Evolutionary conservation across 2,329 filamentous ascomycete genomes (phyloP).

Genomic region (Fusarium dlaminii): DNA sequence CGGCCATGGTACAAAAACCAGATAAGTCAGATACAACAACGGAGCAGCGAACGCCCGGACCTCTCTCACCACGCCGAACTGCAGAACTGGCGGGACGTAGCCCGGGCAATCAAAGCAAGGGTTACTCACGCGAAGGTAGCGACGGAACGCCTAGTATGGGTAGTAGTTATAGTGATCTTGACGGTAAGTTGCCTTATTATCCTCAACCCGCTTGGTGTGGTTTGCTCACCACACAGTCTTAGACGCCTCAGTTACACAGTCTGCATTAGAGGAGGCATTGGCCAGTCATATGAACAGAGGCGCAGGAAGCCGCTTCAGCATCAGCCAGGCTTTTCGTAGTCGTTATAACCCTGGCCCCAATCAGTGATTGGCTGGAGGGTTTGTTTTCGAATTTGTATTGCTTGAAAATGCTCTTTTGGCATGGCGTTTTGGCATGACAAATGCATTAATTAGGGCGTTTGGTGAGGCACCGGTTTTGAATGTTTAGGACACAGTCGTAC

Average conservation of each 20-base stretch:
- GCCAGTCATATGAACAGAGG: constrained; percentile 62
- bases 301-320: constrained; percentile 66
- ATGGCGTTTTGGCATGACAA: constrained; percentile 35
- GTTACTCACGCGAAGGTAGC: constrained; percentile 68
- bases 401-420: constrained; percentile 19
- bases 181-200: constrained; percentile 61
- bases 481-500: constrained; percentile 11
- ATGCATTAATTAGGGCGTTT: constrained; percentile 41
- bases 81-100: constrained; percentile 67
- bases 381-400: background rate
- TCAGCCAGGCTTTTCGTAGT: constrained; percentile 73
- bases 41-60: constrained; percentile 52
- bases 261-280: constrained; percentile 80
- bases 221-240: constrained; percentile 1
- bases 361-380: constrained; percentile 28
- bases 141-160: constrained; percentile 83
- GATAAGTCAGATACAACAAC: constrained; percentile 42
- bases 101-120: constrained; percentile 60
- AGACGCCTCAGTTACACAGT: constrained; percentile 85
- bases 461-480: constrained; percentile 7
- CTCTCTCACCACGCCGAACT: constrained; percentile 67
- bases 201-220: background rate
- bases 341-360: constrained; percentile 60
- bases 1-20: constrained; percentile 50
- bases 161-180: constrained; percentile 86